Evolutionary conservation across 208 protist species (phyloP), one percentile per base, ranked within the genome.

Genomic region (Histomonas meleagridis): DNA sequence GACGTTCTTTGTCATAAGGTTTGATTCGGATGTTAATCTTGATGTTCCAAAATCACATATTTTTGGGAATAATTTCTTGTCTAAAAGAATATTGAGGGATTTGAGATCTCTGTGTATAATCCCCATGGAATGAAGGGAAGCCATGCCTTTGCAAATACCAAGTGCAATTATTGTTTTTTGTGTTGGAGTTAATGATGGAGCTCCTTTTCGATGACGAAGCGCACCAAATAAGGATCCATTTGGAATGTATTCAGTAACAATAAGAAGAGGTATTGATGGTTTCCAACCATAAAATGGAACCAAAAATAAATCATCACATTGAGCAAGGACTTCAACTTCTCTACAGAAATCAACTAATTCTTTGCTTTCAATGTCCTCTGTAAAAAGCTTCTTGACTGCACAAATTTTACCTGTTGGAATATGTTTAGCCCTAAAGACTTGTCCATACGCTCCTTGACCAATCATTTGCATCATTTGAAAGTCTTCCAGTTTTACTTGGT

Each of bases 121-220:
- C 18, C 76, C 43, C 10, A 57, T 43, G 23, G 38, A 26, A 48
- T 86, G 76, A 5, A 86, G 46, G 38, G 43, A 51, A 16, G 76
- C 76, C 76, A 86, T 86, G 51, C 76, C 76, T 18, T 86, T 18
- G 7, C 46, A 40, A 38, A 86, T 86, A 5, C 76, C 76, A 35
- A 57, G 46, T 1, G 76, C 76, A 55, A 86, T 51, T 16, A 86
- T 86, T 38, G 76, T 86, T 86, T 86, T 86, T 38, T 86, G 40
- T 38, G 76, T 86, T 1, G 46, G 46, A 38, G 76, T 86, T 38
- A 86, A 57, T 5, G 32, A 7, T 18, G 76, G 46, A 0, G 40
- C 0, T 5, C 38, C 38, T 46, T 86, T 86, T 86, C 46, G 23
- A 16, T 86, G 46, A 14, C 46, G 23, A 14, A 86, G 26, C 2